Evolutionary conservation across 768 basidiomycete genomes (phyloP).

Genomic region (Coprinellus micaceus): DNA sequence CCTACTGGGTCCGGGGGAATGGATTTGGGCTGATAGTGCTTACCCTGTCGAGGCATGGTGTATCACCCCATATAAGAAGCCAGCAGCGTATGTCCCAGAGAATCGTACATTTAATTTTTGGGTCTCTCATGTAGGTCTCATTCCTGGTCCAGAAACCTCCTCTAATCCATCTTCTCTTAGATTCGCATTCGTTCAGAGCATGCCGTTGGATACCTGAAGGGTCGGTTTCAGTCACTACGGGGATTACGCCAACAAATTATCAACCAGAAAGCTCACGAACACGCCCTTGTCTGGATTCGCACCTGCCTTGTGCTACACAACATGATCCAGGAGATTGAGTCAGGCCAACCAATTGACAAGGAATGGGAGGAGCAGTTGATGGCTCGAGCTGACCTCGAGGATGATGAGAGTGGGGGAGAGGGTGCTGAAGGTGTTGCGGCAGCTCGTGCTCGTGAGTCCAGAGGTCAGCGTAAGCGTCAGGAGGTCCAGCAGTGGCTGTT

Average conservation of each 20-base stretch:
- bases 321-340: slow-evolving; percentile 2
- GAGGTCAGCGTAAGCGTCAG: background rate
- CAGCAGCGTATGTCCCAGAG: slow-evolving; percentile 16
- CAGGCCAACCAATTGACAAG: background rate
- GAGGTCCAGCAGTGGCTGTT: background rate
- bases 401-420: background rate
- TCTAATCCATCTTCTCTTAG: too few species aligned
- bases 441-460: background rate
- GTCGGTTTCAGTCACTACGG: slow-evolving; percentile 33
- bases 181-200: slow-evolving; percentile 36
- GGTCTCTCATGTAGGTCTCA: too few species aligned
- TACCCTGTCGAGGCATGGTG: slow-evolving; percentile 23
- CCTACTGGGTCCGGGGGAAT: slow-evolving; percentile 16
- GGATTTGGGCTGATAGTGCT: slow-evolving; percentile 28
- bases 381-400: background rate
- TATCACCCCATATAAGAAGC: slow-evolving; percentile 29
- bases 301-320: slow-evolving; percentile 1
- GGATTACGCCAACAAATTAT: slow-evolving; percentile 19
- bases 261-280: background rate
- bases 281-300: background rate
- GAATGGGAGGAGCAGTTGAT: slow-evolving; percentile 3
- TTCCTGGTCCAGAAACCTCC: too few species aligned
- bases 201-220: slow-evolving; percentile 38
- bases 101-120: slow-evolving; percentile 25
- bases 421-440: background rate